Evolutionary conservation across 139 green algal genomes (phyloP).

Genomic region (Chlorella sp.): DNA sequence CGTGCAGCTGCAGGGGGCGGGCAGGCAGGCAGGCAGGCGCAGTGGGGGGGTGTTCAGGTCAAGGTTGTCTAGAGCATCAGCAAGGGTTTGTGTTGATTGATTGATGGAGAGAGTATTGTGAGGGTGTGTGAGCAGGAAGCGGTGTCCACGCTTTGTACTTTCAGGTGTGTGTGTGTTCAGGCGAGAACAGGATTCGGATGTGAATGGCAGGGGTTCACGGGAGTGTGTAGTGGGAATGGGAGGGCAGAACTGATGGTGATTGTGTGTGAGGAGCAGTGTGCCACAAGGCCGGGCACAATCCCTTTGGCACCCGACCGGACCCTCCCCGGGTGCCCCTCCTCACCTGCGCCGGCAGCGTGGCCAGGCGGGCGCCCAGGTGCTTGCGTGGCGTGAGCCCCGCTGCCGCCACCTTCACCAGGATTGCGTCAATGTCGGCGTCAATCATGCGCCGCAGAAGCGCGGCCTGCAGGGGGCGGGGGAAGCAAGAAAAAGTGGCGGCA

Average conservation of each 20-base stretch:
- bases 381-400: slow-evolving; percentile 84
- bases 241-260: no score
- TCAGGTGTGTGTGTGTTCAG: no score
- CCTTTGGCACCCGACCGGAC: background rate
- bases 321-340: background rate
- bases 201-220: no score
- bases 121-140: no score
- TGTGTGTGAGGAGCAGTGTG: no score
- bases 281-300: background rate
- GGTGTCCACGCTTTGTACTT: no score
- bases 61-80: no score
- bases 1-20: slow-evolving; percentile 54
- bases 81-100: no score
- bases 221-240: no score
- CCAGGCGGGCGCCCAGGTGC: slow-evolving; percentile 87
- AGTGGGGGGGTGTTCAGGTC: background rate
- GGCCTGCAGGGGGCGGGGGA: background rate
- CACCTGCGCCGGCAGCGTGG: slow-evolving; percentile 23
- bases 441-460: slow-evolving; percentile 80
- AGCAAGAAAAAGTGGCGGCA: background rate
- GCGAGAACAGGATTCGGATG: no score
- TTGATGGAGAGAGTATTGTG: no score
- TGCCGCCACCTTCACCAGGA: slow-evolving; percentile 89
- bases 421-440: slow-evolving; percentile 69
- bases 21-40: background rate